These are phyloP conservation scores for Aspergillus neoniger DNA, from an alignment of 2,329 filamentous ascomycete species.

Conservation along the genomic window DNA sequence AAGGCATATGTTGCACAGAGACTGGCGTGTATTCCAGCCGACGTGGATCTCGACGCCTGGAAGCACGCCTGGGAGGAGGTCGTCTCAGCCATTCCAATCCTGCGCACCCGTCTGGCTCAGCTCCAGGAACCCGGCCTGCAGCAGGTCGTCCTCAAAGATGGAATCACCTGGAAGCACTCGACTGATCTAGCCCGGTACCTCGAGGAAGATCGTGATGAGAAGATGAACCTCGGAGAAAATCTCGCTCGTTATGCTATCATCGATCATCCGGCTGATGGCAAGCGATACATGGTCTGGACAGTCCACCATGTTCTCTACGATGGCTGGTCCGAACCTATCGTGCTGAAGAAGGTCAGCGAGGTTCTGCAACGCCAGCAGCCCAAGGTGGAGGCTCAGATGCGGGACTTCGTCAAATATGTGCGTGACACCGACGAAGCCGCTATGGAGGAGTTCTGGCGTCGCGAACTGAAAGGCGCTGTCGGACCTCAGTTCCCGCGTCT, in stretches of 20 bases:
- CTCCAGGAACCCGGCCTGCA: slow-evolving; percentile 36
- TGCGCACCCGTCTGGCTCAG: slow-evolving; percentile 50
- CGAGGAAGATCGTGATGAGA: slow-evolving; percentile 26
- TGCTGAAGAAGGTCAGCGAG: slow-evolving; percentile 37
- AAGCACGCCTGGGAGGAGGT: slow-evolving; percentile 49
- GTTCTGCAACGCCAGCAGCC: slow-evolving; percentile 25
- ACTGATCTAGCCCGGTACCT: slow-evolving; percentile 30
- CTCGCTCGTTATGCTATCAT: slow-evolving; percentile 42
- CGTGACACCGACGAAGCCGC: slow-evolving; percentile 42
- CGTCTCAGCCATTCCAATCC: slow-evolving; percentile 44
- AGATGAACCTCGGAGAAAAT: slow-evolving; percentile 38
- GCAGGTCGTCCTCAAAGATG: slow-evolving; percentile 40
- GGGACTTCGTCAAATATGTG: slow-evolving; percentile 54
- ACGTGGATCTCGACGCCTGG: slow-evolving; percentile 42
- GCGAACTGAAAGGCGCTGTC: slow-evolving; percentile 47
- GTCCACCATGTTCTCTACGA: slow-evolving; percentile 57
- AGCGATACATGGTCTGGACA: slow-evolving; percentile 50
- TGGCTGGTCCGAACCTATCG: slow-evolving; percentile 47
- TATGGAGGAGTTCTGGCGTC: slow-evolving; percentile 51
- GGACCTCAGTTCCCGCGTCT: slow-evolving; percentile 54
- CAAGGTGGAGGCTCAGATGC: slow-evolving; percentile 38
- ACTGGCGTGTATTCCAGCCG: slow-evolving; percentile 38
- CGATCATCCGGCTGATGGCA: slow-evolving; percentile 23
- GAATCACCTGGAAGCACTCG: slow-evolving; percentile 34
- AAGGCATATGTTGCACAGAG: slow-evolving; percentile 51